Percentiles rank a stretch among this genome's conserved stretches.
These are phyloP conservation scores for Eremochloa ophiuroides DNA, from an alignment of 176 grass and related monocot genomes.

Conservation along the genomic window DNA sequence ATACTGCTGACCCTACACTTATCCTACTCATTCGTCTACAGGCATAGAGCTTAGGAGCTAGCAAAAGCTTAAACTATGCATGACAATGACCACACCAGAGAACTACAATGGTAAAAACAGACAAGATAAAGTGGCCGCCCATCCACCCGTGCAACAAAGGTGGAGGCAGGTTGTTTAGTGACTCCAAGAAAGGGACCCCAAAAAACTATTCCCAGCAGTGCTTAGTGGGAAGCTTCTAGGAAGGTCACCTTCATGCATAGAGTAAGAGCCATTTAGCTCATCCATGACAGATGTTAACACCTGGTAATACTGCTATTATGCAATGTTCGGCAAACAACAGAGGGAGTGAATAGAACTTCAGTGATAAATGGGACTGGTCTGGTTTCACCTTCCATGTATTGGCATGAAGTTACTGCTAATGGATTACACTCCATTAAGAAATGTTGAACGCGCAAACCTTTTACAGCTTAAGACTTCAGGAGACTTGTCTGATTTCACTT, in stretches of 20 bases:
- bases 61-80: slow-evolving; percentile 45
- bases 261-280: slow-evolving; percentile 16
- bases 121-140: slow-evolving; percentile 45
- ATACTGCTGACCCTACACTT: slow-evolving; percentile 41
- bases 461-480: slow-evolving; percentile 21
- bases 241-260: slow-evolving; percentile 47
- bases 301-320: slow-evolving; percentile 27
- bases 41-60: slow-evolving; percentile 48
- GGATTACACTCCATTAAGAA: slow-evolving; percentile 8
- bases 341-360: background rate
- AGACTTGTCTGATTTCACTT: slow-evolving; percentile 39
- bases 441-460: background rate
- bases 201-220: slow-evolving; percentile 30
- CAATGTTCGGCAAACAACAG: background rate
- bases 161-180: slow-evolving; percentile 33
- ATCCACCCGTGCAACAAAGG: slow-evolving; percentile 42
- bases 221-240: slow-evolving; percentile 43
- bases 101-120: slow-evolving; percentile 38
- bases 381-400: slow-evolving; percentile 28
- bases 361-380: slow-evolving; percentile 5
- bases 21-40: slow-evolving; percentile 36
- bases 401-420: background rate
- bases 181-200: slow-evolving; percentile 41
- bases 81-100: slow-evolving; percentile 21
- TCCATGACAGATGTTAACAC: slow-evolving; percentile 27